These are phyloP conservation scores for Pythium volutum DNA, from an alignment of 352 stramenopile genomes.

Conservation along the genomic window DNA sequence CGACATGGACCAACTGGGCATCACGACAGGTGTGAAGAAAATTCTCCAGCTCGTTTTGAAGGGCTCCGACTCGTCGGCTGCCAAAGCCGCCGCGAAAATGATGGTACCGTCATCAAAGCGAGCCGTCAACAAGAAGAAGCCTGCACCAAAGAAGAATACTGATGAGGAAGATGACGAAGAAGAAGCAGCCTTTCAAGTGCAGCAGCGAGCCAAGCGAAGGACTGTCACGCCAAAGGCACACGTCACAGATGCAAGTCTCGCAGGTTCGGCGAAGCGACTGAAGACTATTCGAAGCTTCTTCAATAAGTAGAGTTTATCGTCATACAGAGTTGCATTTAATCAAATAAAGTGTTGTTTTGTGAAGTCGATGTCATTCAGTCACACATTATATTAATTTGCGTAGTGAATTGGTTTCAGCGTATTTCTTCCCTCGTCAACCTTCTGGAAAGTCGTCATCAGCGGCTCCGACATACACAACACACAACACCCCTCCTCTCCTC, in stretches of 20 bases:
- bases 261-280: slow-evolving; percentile 31
- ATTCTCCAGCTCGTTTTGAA: slow-evolving; percentile 59
- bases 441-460: slow-evolving; percentile 14
- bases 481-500: not conserved
- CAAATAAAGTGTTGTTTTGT: too few relatives aligned
- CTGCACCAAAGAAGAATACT: not conserved
- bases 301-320: slow-evolving; percentile 42
- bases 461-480: slow-evolving; percentile 4
- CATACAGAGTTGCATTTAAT: too few relatives aligned
- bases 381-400: not conserved
- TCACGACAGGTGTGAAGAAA: slow-evolving; percentile 89
- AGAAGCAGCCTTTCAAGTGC: slow-evolving; percentile 4
- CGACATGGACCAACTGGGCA: slow-evolving; percentile 76
- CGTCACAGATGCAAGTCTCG: slow-evolving; percentile 30
- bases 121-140: slow-evolving; percentile 1
- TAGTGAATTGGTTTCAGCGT: slow-evolving; percentile 22
- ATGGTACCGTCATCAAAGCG: slow-evolving; percentile 11
- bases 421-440: slow-evolving; percentile 17
- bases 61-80: not conserved
- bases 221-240: slow-evolving; percentile 26
- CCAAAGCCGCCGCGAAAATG: slow-evolving; percentile 19
- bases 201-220: slow-evolving; percentile 14
- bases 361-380: slow-evolving; percentile 1
- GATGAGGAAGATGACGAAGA: slow-evolving; percentile 2
- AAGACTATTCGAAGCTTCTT: slow-evolving; percentile 71